Conservation (phyloP, 768 basidiomycete species). For the Rhodosporidiobolus odoratus region DNA sequence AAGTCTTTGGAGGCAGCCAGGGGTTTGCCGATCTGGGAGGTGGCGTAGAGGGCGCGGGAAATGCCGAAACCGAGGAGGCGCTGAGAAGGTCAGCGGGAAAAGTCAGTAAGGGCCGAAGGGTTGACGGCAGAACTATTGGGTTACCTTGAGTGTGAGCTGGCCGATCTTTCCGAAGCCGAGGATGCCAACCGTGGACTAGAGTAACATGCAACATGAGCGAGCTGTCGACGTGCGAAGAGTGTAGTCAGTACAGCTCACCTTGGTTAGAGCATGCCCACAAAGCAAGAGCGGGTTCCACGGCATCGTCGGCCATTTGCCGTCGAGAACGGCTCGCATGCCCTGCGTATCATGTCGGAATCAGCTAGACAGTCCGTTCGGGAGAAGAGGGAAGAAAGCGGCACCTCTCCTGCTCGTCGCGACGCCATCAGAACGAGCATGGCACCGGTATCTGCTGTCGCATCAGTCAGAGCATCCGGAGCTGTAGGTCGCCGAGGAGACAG, state of each 20-base stretch:
- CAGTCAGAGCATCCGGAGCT: conserved; percentile 82
- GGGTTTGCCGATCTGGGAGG: conserved; percentile 49
- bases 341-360: background rate
- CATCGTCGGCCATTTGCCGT: conserved; percentile 67
- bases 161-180: conserved; percentile 87
- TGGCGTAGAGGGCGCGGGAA: conserved; percentile 64
- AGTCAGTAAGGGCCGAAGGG: background rate
- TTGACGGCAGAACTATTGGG: background rate
- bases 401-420: conserved; percentile 68
- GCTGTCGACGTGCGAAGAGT: background rate
- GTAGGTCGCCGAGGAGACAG: background rate
- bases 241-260: conserved; percentile 32
- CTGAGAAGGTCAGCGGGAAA: background rate
- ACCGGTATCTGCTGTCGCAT: conserved; percentile 85
- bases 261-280: conserved; percentile 58
- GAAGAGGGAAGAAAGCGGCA: conserved; percentile 45
- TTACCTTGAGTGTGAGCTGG: conserved; percentile 62
- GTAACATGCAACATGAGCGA: accelerated
- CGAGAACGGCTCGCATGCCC: conserved; percentile 18
- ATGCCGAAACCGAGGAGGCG: conserved; percentile 79
- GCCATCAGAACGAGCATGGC: conserved; percentile 94
- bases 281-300: conserved; percentile 75
- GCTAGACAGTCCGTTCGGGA: background rate
- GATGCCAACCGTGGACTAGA: conserved; percentile 67
- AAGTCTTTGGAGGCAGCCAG: conserved; percentile 28